Evolutionary conservation across 2,329 filamentous ascomycete species (phyloP).

Genomic region (Diplodia corticola): DNA sequence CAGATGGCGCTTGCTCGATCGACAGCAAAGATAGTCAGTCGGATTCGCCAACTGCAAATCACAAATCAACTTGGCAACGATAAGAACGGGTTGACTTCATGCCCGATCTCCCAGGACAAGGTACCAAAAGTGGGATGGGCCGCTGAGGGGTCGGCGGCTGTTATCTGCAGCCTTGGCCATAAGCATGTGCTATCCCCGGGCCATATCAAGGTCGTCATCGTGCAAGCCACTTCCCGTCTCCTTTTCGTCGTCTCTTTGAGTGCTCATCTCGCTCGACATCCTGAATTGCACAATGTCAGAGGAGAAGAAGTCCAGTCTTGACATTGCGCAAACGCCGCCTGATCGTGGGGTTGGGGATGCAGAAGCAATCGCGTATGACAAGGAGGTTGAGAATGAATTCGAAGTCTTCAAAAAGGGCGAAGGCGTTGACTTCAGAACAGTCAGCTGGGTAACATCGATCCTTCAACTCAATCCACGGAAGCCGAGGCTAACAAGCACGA

Average conservation of each 20-base stretch:
- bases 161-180: not conserved
- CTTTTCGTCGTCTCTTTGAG: not conserved
- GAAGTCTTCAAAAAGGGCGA: slow-evolving; percentile 55
- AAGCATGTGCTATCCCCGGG: not conserved
- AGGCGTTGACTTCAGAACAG: slow-evolving; percentile 55
- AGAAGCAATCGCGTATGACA: slow-evolving; percentile 23
- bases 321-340: slow-evolving; percentile 17
- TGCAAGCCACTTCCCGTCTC: not conserved
- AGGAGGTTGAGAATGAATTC: slow-evolving; percentile 32
- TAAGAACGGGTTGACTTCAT: not conserved
- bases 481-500: no score
- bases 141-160: not conserved
- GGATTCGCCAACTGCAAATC: not conserved
- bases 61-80: not conserved
- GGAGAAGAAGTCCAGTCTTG: slow-evolving; percentile 23
- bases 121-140: slow-evolving; percentile 15
- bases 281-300: slow-evolving; percentile 9
- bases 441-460: slow-evolving; percentile 47
- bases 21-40: not conserved
- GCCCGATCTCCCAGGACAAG: not conserved
- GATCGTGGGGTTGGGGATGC: slow-evolving; percentile 23
- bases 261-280: no score
- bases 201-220: not conserved
- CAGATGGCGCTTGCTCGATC: not conserved
- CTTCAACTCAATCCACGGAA: no score